phyloP scores from a whole-genome alignment of 2,329 filamentous ascomycete species.

The Fusarium musae region DNA sequence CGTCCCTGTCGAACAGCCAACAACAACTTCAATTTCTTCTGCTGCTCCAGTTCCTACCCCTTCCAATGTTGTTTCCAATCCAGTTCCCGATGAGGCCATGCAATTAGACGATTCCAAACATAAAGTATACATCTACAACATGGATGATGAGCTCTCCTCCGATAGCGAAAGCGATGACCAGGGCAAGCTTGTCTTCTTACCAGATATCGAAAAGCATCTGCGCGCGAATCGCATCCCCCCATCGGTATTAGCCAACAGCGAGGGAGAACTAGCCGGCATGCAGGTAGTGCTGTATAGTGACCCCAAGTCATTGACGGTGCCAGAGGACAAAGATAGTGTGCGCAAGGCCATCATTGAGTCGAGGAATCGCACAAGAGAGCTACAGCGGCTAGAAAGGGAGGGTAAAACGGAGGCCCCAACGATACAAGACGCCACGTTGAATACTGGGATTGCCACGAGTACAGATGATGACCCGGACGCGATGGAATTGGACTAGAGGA shows the following conservation, averaged over 20 bases:
- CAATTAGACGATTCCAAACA: conserved; percentile 86
- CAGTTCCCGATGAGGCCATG: conserved; percentile 71
- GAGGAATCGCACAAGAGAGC: conserved; percentile 72
- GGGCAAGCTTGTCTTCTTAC: conserved; percentile 78
- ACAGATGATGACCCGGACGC: conserved; percentile 64
- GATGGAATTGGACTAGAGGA: conserved; percentile 72
- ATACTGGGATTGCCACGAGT: conserved; percentile 17
- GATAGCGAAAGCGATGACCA: conserved; percentile 56
- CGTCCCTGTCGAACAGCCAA: conserved; percentile 67
- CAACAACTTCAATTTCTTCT: conserved; percentile 35
- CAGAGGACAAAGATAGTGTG: conserved; percentile 80
- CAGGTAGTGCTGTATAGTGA: conserved; percentile 88
- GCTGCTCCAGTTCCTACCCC: conserved; percentile 34
- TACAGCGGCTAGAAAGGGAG: conserved; percentile 58
- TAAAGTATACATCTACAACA: conserved; percentile 89
- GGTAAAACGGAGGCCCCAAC: conserved; percentile 18
- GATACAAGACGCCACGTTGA: conserved; percentile 18
- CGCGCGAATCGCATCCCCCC: conserved; percentile 75
- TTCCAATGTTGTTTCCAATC: conserved; percentile 21
- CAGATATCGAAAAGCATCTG: conserved; percentile 86
- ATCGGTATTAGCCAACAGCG: conserved; percentile 69
- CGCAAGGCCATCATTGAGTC: conserved; percentile 86
- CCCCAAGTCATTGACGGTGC: conserved; percentile 79
- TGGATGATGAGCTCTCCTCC: conserved; percentile 84
- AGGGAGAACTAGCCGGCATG: conserved; percentile 68